A percentile compares a stretch with the other conserved stretches of the same genome.
These are phyloP conservation scores for Acanthamoeba castellanii DNA, from an alignment of 208 protist species.

Conservation along the genomic window DNA sequence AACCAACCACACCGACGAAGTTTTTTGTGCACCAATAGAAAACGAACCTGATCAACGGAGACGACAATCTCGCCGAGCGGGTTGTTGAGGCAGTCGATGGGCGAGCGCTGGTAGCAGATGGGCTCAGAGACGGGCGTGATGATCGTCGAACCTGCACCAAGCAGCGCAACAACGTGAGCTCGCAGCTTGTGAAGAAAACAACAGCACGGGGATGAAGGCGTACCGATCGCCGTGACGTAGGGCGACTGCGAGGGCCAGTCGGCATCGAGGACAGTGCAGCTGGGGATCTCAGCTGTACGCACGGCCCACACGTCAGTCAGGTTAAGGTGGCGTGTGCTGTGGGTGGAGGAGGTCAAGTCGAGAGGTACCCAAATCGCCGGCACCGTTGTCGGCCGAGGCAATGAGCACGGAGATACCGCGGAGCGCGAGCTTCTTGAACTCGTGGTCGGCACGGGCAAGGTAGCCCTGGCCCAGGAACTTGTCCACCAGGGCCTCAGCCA, in stretches of 20 bases:
- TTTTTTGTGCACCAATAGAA: background rate
- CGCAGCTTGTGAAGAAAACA: constrained; percentile 65
- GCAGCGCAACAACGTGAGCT: background rate
- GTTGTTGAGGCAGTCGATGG: constrained; percentile 50
- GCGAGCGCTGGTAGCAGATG: constrained; percentile 71
- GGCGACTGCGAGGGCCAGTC: constrained; percentile 77
- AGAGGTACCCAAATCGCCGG: constrained; percentile 22
- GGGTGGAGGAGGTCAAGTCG: background rate
- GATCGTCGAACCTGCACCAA: constrained; percentile 48
- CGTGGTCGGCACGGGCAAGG: constrained; percentile 68
- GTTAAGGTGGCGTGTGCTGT: background rate
- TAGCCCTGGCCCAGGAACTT: constrained; percentile 76
- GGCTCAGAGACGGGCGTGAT: constrained; percentile 75
- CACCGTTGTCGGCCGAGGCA: constrained; percentile 78
- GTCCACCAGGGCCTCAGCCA: constrained; percentile 77
- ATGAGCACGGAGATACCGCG: constrained; percentile 81
- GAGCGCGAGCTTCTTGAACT: constrained; percentile 76
- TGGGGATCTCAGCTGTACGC: constrained; percentile 18
- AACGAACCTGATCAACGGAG: constrained; percentile 12
- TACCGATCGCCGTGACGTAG: constrained; percentile 75
- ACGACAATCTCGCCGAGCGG: constrained; percentile 78
- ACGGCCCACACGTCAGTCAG: background rate
- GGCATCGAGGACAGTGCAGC: constrained; percentile 43
- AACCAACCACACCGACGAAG: too few species aligned
- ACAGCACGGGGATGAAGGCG: constrained; percentile 7